Base-by-base conservation (phyloP, 805 yeast genomes). In the Wickerhamomyces sydowiorum region DNA sequence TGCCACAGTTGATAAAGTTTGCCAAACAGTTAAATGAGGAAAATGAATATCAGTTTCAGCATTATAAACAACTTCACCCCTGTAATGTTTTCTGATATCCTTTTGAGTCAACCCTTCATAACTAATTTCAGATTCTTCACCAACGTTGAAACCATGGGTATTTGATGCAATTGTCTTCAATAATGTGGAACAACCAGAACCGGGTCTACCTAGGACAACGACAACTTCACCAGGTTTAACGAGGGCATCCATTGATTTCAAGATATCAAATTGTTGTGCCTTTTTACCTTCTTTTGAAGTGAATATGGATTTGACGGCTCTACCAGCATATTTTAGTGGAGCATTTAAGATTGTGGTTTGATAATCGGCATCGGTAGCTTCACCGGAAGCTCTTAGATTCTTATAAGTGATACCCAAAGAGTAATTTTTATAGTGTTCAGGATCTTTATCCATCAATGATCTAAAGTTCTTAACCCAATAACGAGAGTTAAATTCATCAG, bases 151-250 rank as follows among this genome's bases (percentile, higher is more conserved):
- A 46, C 86, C 86, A 53, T 76, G 74, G 7, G 84, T 76, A 41
- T 78, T 75, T 15, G 79, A 58, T 30, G 82, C 66, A 31, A 80
- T 66, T 5, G 84, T 73, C 52, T 80, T 80, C 52, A 82, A 65
- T 38, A 81, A 64, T 0, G 88, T 80, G 3, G 86, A 73, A 59
- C 88, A 82, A 49, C 89, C 88, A n/a, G 87, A 77, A 54, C 88
- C 88, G 1, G 88, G 88, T 61, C 85, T 72, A 39, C 89, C 89
- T 43, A 82, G 62, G 14, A 82, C 88, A 38, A 82, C 83, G 7
- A 83, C 73, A 37, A 82, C 64, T 46, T 80, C 81, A 38, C 88
- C 87, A 3, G 86, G 80, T 39, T 64, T 65, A 42, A 80, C 66
- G 4, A 73, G 40, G 15, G 81, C 88, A 52, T 80, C 85, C 84